phyloP scores from a whole-genome alignment of 1,284 basidiomycete genomes.

The Rhodotorula mucilaginosa region DNA sequence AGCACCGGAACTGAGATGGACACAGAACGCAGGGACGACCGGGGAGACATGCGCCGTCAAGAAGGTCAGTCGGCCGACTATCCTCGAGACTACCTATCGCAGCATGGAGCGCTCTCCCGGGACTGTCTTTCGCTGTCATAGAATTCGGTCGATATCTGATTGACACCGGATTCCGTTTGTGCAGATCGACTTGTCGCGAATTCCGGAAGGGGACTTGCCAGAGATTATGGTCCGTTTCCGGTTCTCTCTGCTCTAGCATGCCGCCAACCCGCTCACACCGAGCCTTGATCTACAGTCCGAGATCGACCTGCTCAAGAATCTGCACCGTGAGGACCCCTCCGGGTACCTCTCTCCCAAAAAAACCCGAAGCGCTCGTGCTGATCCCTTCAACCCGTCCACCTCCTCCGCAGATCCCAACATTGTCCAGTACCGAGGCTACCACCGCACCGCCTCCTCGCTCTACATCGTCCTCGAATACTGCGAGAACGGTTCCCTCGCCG shows the following conservation, averaged over 20 bases:
- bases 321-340: constrained; percentile 56
- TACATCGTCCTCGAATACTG: constrained; percentile 99
- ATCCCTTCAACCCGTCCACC: no score
- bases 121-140: no score
- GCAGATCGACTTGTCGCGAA: constrained; percentile 69
- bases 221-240: constrained; percentile 83
- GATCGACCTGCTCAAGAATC: constrained; percentile 94
- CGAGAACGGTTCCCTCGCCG: constrained; percentile 94
- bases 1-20: background rate
- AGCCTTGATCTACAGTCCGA: constrained; percentile 66
- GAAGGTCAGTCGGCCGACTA: constrained; percentile 10
- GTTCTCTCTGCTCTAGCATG: no score
- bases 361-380: no score
- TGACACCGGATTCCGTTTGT: no score
- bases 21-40: constrained; percentile 26
- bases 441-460: constrained; percentile 87
- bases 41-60: constrained; percentile 49
- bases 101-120: no score
- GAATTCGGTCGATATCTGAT: background rate
- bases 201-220: constrained; percentile 84
- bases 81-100: no score
- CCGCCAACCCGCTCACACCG: no score
- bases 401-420: constrained; percentile 67
- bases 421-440: constrained; percentile 97
- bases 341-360: no score